Percentiles rank a stretch among this genome's conserved stretches.
These are phyloP conservation scores for Cnidoscolus chayamansa DNA, from an alignment of 441 rosid species.

Conservation along the genomic window DNA sequence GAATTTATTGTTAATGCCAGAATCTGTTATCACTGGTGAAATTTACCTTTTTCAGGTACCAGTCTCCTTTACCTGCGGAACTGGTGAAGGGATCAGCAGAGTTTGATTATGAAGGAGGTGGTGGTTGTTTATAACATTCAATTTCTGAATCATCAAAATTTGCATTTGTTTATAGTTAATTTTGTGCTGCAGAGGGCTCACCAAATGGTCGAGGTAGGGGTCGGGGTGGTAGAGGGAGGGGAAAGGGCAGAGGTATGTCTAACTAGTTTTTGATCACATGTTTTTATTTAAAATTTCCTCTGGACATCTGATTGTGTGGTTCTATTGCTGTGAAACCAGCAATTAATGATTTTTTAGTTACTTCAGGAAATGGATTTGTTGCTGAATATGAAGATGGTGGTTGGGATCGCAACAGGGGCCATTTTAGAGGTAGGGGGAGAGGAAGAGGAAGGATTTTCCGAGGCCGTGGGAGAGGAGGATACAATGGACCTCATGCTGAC, in stretches of 20 bases:
- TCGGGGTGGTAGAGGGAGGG: constrained; percentile 69
- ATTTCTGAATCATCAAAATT: constrained; percentile 1
- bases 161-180: constrained; percentile 9
- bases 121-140: background rate
- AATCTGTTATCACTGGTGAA: background rate
- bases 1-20: background rate
- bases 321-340: background rate
- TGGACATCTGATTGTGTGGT: background rate
- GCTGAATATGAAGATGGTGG: constrained; percentile 75
- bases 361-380: constrained; percentile 56
- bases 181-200: constrained; percentile 58
- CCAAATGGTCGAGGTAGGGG: constrained; percentile 75
- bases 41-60: constrained; percentile 51
- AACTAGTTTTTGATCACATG: background rate
- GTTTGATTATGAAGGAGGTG: constrained; percentile 80
- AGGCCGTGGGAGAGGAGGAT: constrained; percentile 83
- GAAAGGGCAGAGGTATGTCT: constrained; percentile 64
- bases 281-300: background rate
- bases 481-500: constrained; percentile 52
- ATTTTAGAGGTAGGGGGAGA: constrained; percentile 67
- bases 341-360: background rate
- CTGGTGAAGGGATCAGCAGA: constrained; percentile 65
- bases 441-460: constrained; percentile 76
- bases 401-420: constrained; percentile 57
- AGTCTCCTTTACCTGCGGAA: constrained; percentile 76